Base-by-base conservation (phyloP, 352 stramenopile genomes). In the Blastocystis sp. region DNA sequence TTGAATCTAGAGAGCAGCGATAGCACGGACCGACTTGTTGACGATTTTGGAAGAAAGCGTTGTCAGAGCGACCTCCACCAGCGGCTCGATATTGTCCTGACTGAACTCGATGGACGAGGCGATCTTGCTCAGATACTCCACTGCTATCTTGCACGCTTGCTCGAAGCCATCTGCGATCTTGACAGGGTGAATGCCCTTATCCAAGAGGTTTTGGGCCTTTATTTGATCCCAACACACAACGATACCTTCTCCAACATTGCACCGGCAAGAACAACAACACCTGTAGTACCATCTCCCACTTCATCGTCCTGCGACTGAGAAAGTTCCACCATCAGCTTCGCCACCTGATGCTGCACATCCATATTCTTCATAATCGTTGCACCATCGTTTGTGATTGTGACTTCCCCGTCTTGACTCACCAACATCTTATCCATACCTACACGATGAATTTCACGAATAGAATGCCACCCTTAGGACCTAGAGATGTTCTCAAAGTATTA, bases 311-410 rank as follows among this genome's bases (percentile, higher is more conserved):
- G 97, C 47, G 95, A 98, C 91, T 97, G 94, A 45, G 94, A 98
- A 20, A 99, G 93, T 93, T 99, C 97, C 62, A 99, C 97, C 75
- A 99, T 94, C 90, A 99, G 91, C 90, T 98, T 95, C 20, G 97
- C 97, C 39, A 99, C 96, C 87, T 97, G 95, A 92, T 99, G 96
- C 92, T 99, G 94, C 29, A 99, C 97, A 63, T 98, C 94, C 97
- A 99, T 98, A 91, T 98, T 96, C 90, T 98, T 93, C 68, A 99
- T 93, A 91, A 99, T 99, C 50, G 97, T 99, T 54, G 97, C 97
- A 69, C 97, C 97, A 90, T 99, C 97, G 92, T 99, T 99, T 84
- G 97, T 99, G 91, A 99, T 98, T 68, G 97, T 98, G 45, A 99
- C 96, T 90, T 99, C 97, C 29, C 97, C 97, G 91, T 99, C 97